These are phyloP conservation scores for Lycium barbarum DNA, from an alignment of 257 asterid genomes.

Conservation along the genomic window DNA sequence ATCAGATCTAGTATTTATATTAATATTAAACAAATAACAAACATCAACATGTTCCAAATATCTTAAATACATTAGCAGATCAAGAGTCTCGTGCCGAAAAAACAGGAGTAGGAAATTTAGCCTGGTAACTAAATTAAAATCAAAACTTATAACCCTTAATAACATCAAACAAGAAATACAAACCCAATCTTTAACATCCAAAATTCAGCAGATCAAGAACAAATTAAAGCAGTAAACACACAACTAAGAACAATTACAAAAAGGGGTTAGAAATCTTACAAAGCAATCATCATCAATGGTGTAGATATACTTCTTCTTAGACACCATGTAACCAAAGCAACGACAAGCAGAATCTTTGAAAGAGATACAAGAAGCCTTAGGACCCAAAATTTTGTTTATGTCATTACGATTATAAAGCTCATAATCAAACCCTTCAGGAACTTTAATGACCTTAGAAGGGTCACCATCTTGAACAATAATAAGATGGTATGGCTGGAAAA, in stretches of 20 bases:
- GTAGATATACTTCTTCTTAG: slow-evolving; percentile 78
- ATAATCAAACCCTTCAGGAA: slow-evolving; percentile 73
- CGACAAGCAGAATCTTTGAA: slow-evolving; percentile 86
- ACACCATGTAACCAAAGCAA: slow-evolving; percentile 79
- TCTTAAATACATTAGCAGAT: background rate
- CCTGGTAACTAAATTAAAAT: background rate
- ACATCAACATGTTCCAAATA: background rate
- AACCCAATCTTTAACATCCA: background rate
- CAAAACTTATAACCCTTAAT: background rate
- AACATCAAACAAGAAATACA: background rate
- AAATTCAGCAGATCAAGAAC: slow-evolving; percentile 29
- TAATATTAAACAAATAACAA: background rate
- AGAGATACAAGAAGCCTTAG: slow-evolving; percentile 76
- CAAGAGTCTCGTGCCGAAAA: background rate
- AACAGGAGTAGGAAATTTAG: background rate
- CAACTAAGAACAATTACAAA: background rate
- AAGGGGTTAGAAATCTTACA: slow-evolving; percentile 45
- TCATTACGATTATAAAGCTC: slow-evolving; percentile 75
- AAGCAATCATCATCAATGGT: slow-evolving; percentile 88
- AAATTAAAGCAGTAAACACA: background rate
- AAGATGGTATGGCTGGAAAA: slow-evolving; percentile 68
- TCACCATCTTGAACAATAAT: slow-evolving; percentile 84
- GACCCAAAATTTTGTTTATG: slow-evolving; percentile 68
- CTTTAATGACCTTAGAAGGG: slow-evolving; percentile 63
- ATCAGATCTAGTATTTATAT: background rate